Evolutionary conservation across 192 early-diverging fungal genomes (phyloP).

Genomic region (Podochytrium sp.): DNA sequence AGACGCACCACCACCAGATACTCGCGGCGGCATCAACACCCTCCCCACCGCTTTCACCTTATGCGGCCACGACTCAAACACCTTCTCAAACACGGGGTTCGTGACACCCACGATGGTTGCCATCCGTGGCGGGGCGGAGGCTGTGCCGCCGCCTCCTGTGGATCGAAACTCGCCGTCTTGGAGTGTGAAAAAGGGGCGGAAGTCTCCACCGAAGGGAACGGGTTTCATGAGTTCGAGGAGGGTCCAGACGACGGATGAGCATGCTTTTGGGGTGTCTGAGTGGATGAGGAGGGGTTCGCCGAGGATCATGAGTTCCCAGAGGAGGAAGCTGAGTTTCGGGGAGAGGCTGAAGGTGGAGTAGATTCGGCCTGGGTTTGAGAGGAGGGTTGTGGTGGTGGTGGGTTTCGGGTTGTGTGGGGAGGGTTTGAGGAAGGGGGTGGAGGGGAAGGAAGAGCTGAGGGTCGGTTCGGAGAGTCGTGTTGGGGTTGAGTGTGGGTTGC

Average conservation of each 20-base stretch:
- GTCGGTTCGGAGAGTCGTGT: background rate
- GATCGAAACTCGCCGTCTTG: conserved; percentile 88
- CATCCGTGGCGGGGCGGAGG: conserved; percentile 24
- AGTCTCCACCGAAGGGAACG: conserved; percentile 94
- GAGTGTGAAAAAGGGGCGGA: conserved; percentile 95
- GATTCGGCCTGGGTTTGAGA: conserved; percentile 64
- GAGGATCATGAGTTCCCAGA: conserved; percentile 94
- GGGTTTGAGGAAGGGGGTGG: background rate
- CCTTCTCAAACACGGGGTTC: conserved; percentile 91
- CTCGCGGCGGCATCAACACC: background rate
- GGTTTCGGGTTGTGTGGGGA: too few relatives aligned
- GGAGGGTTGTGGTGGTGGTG: conserved; percentile 53
- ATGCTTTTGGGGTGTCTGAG: conserved; percentile 84
- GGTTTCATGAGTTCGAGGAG: conserved; percentile 93
- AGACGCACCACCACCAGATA: background rate
- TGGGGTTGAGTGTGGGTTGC: background rate
- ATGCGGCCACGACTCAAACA: conserved; percentile 92
- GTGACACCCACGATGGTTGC: conserved; percentile 85
- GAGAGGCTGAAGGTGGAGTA: conserved; percentile 77
- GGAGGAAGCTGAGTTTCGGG: conserved; percentile 81
- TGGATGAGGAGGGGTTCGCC: conserved; percentile 89
- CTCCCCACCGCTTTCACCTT: conserved; percentile 17
- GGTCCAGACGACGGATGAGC: conserved; percentile 79
- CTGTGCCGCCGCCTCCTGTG: background rate
- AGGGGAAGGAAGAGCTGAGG: background rate